Evolutionary conservation across 768 basidiomycete species (phyloP).

Genomic region (Mycena leptocephala): DNA sequence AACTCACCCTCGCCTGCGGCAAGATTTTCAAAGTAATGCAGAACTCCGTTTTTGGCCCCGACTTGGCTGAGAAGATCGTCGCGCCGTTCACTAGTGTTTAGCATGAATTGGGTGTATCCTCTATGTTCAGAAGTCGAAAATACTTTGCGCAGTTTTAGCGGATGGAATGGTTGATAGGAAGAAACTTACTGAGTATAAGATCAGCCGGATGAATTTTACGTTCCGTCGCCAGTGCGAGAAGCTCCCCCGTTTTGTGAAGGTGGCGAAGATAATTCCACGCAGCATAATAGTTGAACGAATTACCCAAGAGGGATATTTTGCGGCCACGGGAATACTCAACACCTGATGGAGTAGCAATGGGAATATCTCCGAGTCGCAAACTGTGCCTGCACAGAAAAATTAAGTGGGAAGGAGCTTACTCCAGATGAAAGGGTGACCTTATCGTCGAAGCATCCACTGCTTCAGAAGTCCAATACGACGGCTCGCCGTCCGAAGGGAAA

Average conservation of each 20-base stretch:
- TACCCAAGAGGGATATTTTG: conserved; percentile 2
- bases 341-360: background rate
- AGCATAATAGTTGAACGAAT: background rate
- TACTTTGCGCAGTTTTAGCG: background rate
- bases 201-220: background rate
- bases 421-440: background rate
- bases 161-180: background rate
- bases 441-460: background rate
- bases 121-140: conserved; percentile 6
- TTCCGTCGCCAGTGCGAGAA: background rate
- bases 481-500: background rate
- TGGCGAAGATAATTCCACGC: conserved; percentile 9
- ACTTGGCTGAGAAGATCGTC: background rate
- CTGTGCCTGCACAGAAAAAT: background rate
- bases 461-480: conserved; percentile 9
- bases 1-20: conserved; percentile 1
- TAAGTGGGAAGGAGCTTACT: background rate
- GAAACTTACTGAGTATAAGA: conserved; percentile 3
- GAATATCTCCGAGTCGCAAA: background rate
- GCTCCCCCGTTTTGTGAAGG: background rate
- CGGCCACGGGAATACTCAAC: background rate
- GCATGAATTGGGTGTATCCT: background rate
- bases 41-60: background rate
- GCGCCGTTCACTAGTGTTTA: background rate
- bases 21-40: conserved; percentile 18